A percentile compares a stretch with the other conserved stretches of the same genome.
These are phyloP conservation scores for Ceratocystis cubensis DNA, from an alignment of 2,329 filamentous ascomycete species.

Conservation along the genomic window DNA sequence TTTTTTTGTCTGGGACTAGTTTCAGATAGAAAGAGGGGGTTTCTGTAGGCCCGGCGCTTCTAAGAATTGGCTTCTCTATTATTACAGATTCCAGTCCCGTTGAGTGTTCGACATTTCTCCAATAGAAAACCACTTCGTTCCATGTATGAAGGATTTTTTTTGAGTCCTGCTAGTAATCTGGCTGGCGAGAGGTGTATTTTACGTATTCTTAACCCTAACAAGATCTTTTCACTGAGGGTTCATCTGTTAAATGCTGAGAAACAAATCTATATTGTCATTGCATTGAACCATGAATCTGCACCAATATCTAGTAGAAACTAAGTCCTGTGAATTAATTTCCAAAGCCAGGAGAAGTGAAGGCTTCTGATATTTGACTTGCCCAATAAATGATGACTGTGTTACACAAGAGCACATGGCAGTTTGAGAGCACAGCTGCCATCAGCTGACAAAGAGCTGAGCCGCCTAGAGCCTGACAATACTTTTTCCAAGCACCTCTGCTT, in stretches of 20 bases:
- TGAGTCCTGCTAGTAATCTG: not conserved
- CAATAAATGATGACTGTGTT: not conserved
- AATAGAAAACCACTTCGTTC: not conserved
- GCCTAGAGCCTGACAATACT: slow-evolving; percentile 4
- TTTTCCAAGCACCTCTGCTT: not conserved
- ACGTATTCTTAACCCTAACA: no score
- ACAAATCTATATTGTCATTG: no score
- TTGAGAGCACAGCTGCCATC: not conserved
- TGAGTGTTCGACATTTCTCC: slow-evolving; percentile 45
- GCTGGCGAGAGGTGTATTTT: no score
- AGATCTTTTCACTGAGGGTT: no score
- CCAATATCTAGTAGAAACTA: not conserved
- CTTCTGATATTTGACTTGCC: no score
- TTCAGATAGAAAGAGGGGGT: slow-evolving; percentile 21
- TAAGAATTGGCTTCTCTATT: slow-evolving; percentile 50
- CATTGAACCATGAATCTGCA: not conserved
- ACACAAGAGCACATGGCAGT: not conserved
- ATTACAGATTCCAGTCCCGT: slow-evolving; percentile 42
- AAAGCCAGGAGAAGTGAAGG: no score
- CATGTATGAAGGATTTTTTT: not conserved
- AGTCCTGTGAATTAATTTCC: no score
- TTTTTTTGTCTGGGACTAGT: not conserved
- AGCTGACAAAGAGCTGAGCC: not conserved
- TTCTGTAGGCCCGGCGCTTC: slow-evolving; percentile 37
- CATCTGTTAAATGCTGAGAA: no score